phyloP scores from a whole-genome alignment of 192 early-diverging fungal species.

The Entomortierella parvispora region DNA sequence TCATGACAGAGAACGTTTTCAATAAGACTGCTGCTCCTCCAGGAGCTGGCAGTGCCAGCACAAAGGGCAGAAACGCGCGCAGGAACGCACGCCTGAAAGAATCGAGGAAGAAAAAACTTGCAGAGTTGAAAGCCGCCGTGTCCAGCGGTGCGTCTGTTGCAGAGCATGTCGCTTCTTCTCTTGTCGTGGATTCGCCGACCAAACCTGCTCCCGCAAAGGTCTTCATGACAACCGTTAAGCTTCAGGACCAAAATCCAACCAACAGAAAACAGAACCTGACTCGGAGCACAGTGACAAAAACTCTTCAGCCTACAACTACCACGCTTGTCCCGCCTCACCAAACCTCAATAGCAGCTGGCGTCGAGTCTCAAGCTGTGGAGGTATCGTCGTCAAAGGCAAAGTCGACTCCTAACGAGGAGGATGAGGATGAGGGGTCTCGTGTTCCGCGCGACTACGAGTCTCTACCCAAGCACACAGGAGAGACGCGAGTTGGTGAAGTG shows the following conservation, averaged over 20 bases:
- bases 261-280: background rate
- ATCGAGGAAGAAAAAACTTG: background rate
- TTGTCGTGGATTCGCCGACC: no score
- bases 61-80: background rate
- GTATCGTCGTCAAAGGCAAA: background rate
- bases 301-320: background rate
- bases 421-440: no score
- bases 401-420: background rate
- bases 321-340: no score
- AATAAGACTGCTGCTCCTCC: background rate
- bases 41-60: background rate
- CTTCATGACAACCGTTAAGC: conserved; percentile 30
- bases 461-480: background rate
- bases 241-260: conserved; percentile 6
- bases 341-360: no score
- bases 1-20: background rate
- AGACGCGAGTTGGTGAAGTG: background rate
- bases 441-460: background rate
- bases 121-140: background rate
- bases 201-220: conserved; percentile 15
- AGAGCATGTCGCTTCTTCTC: no score
- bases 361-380: background rate
- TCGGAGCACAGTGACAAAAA: background rate
- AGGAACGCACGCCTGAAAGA: background rate
- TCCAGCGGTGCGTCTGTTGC: background rate